phyloP scores from a whole-genome alignment of 2,329 filamentous ascomycete species.

The Pseudogymnoascus sp. region DNA sequence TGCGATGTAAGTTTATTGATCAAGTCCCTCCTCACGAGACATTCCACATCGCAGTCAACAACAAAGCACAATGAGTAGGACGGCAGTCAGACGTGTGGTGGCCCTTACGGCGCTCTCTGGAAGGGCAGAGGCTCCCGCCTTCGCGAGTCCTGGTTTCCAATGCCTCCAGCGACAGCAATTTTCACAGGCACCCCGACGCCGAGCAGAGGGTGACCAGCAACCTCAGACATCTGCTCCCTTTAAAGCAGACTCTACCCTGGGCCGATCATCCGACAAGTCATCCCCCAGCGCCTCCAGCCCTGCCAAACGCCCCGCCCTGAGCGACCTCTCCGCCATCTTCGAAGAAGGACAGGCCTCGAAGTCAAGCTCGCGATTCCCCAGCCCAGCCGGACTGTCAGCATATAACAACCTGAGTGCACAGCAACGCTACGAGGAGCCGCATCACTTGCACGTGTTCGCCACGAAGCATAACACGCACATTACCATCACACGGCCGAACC shows the following conservation, averaged over 20 bases:
- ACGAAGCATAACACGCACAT: slow-evolving; percentile 95
- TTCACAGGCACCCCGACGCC: not conserved
- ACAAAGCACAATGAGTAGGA: slow-evolving; percentile 24
- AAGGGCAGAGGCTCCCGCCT: slow-evolving; percentile 12
- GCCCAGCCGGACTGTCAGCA: slow-evolving; percentile 13
- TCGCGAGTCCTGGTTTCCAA: slow-evolving; percentile 12
- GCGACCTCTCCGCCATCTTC: slow-evolving; percentile 2
- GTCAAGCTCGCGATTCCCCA: slow-evolving; percentile 1
- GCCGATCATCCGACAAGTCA: not conserved
- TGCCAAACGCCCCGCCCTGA: not conserved
- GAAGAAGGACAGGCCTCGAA: slow-evolving; percentile 5
- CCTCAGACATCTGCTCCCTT: not conserved
- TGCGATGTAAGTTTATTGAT: slow-evolving; percentile 14
- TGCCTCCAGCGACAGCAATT: slow-evolving; percentile 14
- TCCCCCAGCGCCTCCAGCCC: not conserved
- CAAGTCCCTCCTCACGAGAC: slow-evolving; percentile 6
- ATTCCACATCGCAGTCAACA: slow-evolving; percentile 8
- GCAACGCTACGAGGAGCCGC: slow-evolving; percentile 48
- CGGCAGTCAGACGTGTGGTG: slow-evolving; percentile 22
- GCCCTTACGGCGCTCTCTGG: slow-evolving; percentile 20
- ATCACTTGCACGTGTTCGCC: slow-evolving; percentile 79
- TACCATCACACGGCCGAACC: slow-evolving; percentile 75
- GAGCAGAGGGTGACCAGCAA: not conserved
- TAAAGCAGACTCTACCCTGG: not conserved
- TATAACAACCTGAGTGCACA: not conserved